A percentile compares a stretch with the other conserved stretches of the same genome.
Conservation (phyloP, 768 basidiomycete species). For the Mycena galopus region DNA sequence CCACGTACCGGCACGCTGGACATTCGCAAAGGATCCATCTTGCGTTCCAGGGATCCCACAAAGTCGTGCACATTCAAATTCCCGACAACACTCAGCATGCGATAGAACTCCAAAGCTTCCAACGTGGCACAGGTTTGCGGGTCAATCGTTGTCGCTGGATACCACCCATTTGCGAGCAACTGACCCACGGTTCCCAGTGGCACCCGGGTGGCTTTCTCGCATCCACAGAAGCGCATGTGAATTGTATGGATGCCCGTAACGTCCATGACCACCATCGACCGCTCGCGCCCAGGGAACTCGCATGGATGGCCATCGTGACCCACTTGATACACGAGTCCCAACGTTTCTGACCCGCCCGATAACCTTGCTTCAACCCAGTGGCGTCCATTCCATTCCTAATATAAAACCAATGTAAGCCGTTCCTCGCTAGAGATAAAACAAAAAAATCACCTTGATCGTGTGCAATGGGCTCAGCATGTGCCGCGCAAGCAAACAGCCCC, state of each 20-base stretch:
- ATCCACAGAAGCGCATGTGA: slow-evolving; percentile 6
- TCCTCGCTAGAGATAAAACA: neutral
- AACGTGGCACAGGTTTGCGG: slow-evolving; percentile 31
- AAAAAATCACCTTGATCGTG: neutral
- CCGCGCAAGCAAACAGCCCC: neutral
- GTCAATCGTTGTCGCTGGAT: neutral
- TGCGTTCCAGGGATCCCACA: slow-evolving; percentile 4
- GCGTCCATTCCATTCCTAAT: slow-evolving; percentile 16
- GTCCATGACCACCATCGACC: slow-evolving; percentile 33
- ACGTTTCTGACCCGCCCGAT: neutral
- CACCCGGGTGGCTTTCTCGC: neutral
- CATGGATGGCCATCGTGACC: slow-evolving; percentile 1
- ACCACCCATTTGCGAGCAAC: slow-evolving; percentile 8
- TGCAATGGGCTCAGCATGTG: slow-evolving; percentile 17
- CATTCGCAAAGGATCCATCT: neutral
- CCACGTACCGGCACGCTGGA: too few relatives aligned
- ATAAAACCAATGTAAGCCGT: too few relatives aligned
- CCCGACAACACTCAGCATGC: slow-evolving; percentile 20
- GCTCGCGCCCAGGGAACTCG: too few relatives aligned
- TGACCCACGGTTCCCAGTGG: neutral
- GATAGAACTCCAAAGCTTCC: slow-evolving; percentile 17
- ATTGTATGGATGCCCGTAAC: slow-evolving; percentile 9
- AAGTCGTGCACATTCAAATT: slow-evolving; percentile 32
- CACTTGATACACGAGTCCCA: slow-evolving; percentile 16
- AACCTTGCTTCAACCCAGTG: neutral